Percentiles rank a stretch among this genome's conserved stretches.
Evolutionary conservation across 108 stramenopile genomes (phyloP).

Genomic region (Cyclotella sp.): DNA sequence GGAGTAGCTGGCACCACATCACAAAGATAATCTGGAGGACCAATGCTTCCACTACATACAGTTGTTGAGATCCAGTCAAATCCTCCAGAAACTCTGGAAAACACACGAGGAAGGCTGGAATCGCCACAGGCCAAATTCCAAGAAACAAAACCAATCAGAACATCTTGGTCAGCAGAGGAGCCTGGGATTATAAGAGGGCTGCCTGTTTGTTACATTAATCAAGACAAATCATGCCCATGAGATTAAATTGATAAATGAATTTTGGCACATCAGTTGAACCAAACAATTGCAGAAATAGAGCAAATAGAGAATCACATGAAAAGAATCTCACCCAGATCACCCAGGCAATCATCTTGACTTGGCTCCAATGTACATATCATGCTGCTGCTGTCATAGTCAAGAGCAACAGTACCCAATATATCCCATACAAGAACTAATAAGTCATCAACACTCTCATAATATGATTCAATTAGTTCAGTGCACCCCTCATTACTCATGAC

Average conservation of each 20-base stretch:
- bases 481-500: constrained; percentile 47
- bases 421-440: no score
- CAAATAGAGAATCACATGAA: no score
- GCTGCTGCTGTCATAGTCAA: not conserved
- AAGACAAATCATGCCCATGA: no score
- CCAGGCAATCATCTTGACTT: no score
- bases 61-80: constrained; percentile 26
- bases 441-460: not conserved
- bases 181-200: constrained; percentile 29
- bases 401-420: no score
- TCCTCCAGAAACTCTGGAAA: constrained; percentile 44
- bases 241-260: no score
- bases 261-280: not conserved
- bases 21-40: constrained; percentile 38
- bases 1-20: no score
- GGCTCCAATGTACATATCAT: constrained; percentile 21
- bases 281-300: no score
- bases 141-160: constrained; percentile 40
- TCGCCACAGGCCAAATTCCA: constrained; percentile 22
- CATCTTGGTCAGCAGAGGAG: constrained; percentile 23
- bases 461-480: constrained; percentile 5
- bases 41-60: constrained; percentile 35
- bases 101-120: constrained; percentile 4
- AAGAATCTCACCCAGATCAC: no score
- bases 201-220: no score